Conservation (phyloP, 1,139 yeast genomes). For the Arxiozyma slooffiae region DNA sequence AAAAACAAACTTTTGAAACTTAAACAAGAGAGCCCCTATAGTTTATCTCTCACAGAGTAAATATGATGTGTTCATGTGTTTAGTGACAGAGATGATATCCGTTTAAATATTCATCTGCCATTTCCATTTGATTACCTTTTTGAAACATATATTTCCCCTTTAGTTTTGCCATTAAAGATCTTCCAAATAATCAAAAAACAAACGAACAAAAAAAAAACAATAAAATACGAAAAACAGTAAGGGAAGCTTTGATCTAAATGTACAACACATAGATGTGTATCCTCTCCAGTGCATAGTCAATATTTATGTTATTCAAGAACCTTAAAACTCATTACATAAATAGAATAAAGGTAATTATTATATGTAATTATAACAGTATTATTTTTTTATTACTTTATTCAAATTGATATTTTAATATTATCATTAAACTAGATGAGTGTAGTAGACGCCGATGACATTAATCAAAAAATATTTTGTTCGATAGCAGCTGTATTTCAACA, state of each 20-base stretch:
- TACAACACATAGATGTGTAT: not conserved
- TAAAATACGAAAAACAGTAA: too few species aligned
- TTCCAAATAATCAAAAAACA: too few species aligned
- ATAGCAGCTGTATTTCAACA: constrained; percentile 70
- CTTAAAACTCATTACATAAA: not conserved
- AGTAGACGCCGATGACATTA: constrained; percentile 16
- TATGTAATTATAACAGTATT: not conserved
- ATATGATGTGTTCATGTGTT: too few species aligned
- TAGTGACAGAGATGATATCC: not conserved
- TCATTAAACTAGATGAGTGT: constrained; percentile 2
- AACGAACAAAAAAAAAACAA: too few species aligned
- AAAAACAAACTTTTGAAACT: too few species aligned
- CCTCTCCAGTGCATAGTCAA: not conserved
- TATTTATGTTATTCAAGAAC: too few species aligned
- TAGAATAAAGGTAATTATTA: too few species aligned
- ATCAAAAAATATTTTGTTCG: constrained; percentile 34
- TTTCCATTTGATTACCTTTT: not conserved
- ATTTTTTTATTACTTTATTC: too few species aligned
- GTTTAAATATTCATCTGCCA: not conserved
- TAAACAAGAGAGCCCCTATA: too few species aligned
- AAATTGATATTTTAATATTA: not conserved
- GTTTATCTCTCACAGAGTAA: not conserved
- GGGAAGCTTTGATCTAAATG: not conserved
- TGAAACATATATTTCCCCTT: not conserved
- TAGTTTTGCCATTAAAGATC: not conserved